A percentile compares a stretch with the other conserved stretches of the same genome.
Conservation (phyloP, 176 grass and related monocot species). For the Triticum timopheevii region DNA sequence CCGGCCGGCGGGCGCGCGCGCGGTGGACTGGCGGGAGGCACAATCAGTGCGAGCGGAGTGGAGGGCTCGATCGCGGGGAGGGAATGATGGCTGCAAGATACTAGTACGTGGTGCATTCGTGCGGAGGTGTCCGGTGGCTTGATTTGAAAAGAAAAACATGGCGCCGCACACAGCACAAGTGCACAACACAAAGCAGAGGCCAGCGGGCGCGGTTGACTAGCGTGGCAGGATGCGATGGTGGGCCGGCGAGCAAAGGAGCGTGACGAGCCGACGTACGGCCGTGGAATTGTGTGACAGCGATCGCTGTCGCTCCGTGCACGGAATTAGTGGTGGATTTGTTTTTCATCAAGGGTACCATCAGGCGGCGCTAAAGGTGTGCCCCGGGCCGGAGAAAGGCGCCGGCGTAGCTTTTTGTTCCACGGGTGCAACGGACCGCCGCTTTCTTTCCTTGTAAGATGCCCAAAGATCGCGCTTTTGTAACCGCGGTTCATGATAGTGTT, state of each 20-base stretch:
- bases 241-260: background rate
- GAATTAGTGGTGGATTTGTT: background rate
- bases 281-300: background rate
- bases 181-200: background rate
- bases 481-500: slow-evolving; percentile 37
- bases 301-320: background rate
- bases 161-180: background rate
- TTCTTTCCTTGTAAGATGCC: slow-evolving; percentile 28
- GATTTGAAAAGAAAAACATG: slow-evolving; percentile 20
- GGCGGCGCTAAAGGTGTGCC: background rate
- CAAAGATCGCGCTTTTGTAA: slow-evolving; percentile 13
- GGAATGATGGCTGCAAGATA: background rate
- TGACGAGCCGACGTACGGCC: background rate
- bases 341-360: background rate
- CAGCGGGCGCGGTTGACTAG: background rate
- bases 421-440: slow-evolving; percentile 3
- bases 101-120: slow-evolving; percentile 33
- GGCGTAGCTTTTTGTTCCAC: background rate
- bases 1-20: background rate
- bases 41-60: background rate
- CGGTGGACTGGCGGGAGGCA: background rate
- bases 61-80: background rate
- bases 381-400: background rate
- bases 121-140: slow-evolving; percentile 34
- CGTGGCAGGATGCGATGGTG: background rate